phyloP scores from a whole-genome alignment of 148 eudicot genomes.

The Polygonum maritimum region DNA sequence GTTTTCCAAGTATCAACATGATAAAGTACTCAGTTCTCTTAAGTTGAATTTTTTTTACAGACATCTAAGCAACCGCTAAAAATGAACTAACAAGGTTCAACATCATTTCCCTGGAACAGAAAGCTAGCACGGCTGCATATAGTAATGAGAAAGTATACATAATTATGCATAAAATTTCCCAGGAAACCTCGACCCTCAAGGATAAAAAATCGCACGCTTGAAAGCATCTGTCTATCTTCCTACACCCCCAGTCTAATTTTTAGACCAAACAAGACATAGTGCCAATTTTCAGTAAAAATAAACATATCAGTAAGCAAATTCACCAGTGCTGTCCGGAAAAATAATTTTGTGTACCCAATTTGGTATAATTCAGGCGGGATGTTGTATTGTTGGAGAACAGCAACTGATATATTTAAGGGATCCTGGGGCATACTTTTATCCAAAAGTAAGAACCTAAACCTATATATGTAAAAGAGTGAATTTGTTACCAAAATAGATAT shows the following conservation, averaged over 20 bases:
- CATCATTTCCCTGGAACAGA: too few species aligned
- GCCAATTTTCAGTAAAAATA: too few species aligned
- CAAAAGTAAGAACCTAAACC: slow-evolving; percentile 68
- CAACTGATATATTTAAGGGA: slow-evolving; percentile 65
- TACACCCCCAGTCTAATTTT: background rate
- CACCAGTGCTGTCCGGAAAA: slow-evolving; percentile 77
- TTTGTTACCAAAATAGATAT: background rate
- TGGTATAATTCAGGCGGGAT: slow-evolving; percentile 18
- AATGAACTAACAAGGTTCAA: too few species aligned
- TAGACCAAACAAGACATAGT: too few species aligned
- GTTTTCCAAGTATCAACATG: too few species aligned
- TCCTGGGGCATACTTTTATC: slow-evolving; percentile 50
- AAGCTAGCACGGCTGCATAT: too few species aligned
- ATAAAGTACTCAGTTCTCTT: background rate
- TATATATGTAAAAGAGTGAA: slow-evolving; percentile 14
- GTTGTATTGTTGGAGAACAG: slow-evolving; percentile 68
- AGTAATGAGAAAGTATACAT: too few species aligned
- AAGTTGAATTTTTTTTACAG: background rate
- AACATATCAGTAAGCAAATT: background rate
- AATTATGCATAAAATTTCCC: too few species aligned
- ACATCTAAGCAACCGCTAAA: too few species aligned
- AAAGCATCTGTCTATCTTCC: background rate
- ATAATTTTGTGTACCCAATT: slow-evolving; percentile 88
- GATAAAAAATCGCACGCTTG: background rate
- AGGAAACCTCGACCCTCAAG: background rate